A percentile compares a stretch with the other conserved stretches of the same genome.
Evolutionary conservation across 2,329 filamentous ascomycete species (phyloP).

Genomic region (Aspergillus ochraceus): DNA sequence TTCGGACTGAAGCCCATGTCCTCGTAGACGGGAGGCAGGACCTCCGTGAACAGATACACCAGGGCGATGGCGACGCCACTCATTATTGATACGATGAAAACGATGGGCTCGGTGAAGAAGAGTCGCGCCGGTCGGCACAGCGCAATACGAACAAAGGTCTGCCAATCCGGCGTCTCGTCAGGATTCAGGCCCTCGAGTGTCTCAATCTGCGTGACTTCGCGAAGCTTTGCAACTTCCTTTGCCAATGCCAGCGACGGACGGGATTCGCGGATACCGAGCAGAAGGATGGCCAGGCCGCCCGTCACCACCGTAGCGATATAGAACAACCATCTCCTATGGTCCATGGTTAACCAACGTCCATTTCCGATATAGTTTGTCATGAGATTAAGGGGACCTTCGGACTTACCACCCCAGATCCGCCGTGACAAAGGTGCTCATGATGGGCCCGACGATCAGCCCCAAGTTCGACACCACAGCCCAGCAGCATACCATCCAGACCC

Average conservation of each 20-base stretch:
- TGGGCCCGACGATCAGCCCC: constrained; percentile 47
- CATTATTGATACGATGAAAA: constrained; percentile 46
- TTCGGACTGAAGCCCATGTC: constrained; percentile 32
- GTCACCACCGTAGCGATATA: constrained; percentile 44
- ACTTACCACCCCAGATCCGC: constrained; percentile 39
- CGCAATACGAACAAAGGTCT: constrained; percentile 39
- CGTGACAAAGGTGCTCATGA: constrained; percentile 45
- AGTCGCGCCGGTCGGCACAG: constrained; percentile 45
- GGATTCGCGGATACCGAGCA: constrained; percentile 44
- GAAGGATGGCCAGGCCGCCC: constrained; percentile 33
- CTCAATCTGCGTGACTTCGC: constrained; percentile 25
- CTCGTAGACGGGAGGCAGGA: constrained; percentile 42
- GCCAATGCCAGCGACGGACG: constrained; percentile 47
- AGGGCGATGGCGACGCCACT: constrained; percentile 46
- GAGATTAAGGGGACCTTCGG: background rate
- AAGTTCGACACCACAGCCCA: constrained; percentile 48
- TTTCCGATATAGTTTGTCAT: background rate
- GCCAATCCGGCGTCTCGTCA: constrained; percentile 39
- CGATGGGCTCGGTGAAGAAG: constrained; percentile 50
- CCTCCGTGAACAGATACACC: constrained; percentile 53
- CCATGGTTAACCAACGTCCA: background rate
- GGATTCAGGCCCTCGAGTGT: constrained; percentile 37
- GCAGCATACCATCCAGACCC: constrained; percentile 49
- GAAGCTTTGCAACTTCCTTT: constrained; percentile 32
- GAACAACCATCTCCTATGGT: constrained; percentile 47